phyloP scores from a whole-genome alignment of 805 yeast genomes.

The Candida vartiovaarae region DNA sequence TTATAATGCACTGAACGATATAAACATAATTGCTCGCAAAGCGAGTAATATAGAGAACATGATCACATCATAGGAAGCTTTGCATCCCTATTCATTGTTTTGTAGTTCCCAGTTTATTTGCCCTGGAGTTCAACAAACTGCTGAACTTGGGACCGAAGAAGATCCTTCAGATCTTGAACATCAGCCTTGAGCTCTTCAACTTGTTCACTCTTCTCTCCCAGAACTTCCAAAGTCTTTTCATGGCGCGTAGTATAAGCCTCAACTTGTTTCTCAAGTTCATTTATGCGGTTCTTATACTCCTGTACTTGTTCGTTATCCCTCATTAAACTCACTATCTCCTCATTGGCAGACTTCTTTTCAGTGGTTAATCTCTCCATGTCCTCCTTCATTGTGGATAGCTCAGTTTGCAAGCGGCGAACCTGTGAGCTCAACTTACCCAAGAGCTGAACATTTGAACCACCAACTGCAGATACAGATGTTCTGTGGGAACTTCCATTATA shows the following conservation, averaged over 20 bases:
- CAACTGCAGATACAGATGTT: conserved; percentile 3
- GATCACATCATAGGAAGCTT: too few species aligned
- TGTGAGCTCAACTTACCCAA: conserved; percentile 70
- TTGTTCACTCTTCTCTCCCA: conserved; percentile 84
- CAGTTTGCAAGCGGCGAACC: conserved; percentile 75
- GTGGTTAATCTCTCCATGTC: conserved; percentile 45
- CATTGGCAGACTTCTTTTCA: conserved; percentile 62
- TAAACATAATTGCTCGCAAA: background rate
- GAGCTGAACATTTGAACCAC: conserved; percentile 46
- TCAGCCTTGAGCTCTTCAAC: conserved; percentile 85
- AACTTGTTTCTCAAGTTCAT: conserved; percentile 31
- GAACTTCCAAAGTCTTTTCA: conserved; percentile 54
- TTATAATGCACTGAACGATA: too few species aligned
- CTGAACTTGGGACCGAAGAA: conserved; percentile 78
- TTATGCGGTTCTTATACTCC: conserved; percentile 28
- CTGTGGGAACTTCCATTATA: conserved; percentile 6
- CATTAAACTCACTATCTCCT: conserved; percentile 55
- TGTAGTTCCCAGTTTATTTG: background rate
- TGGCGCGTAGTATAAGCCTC: conserved; percentile 27
- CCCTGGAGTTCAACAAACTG: conserved; percentile 68
- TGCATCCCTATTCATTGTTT: background rate
- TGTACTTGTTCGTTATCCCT: conserved; percentile 44
- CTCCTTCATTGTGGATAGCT: conserved; percentile 56
- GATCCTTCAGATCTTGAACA: conserved; percentile 79
- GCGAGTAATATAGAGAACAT: background rate